These are phyloP conservation scores for Hymenoscyphus scutula DNA, from an alignment of 2,329 filamentous ascomycete species.

Conservation along the genomic window DNA sequence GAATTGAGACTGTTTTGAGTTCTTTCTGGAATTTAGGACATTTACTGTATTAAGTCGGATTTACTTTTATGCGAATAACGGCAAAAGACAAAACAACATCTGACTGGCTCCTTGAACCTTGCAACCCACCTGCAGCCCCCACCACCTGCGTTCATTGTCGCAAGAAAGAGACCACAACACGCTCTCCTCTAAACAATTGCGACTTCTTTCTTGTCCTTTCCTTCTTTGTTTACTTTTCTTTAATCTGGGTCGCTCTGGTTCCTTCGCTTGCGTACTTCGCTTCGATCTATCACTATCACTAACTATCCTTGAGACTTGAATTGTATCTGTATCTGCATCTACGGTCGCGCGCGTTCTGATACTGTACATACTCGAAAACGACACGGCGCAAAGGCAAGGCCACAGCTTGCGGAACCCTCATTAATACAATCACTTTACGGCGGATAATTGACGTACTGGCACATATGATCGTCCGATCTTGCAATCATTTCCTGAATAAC, in stretches of 20 bases:
- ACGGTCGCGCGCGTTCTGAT: background rate
- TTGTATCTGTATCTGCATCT: too few species aligned
- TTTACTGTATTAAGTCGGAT: too few species aligned
- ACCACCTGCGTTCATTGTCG: too few species aligned
- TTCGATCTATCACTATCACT: background rate
- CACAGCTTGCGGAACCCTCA: background rate
- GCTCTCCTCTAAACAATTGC: too few species aligned
- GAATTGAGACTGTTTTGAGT: too few species aligned
- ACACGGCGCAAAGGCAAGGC: background rate
- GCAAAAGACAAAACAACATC: too few species aligned
- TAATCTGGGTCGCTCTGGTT: background rate
- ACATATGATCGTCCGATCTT: background rate
- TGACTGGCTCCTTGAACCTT: too few species aligned
- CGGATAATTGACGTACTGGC: background rate
- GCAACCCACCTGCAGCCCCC: too few species aligned
- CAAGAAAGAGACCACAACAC: too few species aligned
- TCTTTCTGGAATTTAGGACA: too few species aligned
- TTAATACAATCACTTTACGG: background rate
- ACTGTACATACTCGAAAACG: background rate
- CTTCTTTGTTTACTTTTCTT: slow-evolving; percentile 2
- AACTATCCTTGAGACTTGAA: background rate
- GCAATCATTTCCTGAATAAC: background rate
- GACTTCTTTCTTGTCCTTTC: background rate
- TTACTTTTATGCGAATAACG: too few species aligned
- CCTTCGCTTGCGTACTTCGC: slow-evolving; percentile 1